Percentiles rank a stretch among this genome's conserved stretches.
Conservation (phyloP, 2,329 filamentous ascomycete species). For the Fusarium liriodendri region DNA sequence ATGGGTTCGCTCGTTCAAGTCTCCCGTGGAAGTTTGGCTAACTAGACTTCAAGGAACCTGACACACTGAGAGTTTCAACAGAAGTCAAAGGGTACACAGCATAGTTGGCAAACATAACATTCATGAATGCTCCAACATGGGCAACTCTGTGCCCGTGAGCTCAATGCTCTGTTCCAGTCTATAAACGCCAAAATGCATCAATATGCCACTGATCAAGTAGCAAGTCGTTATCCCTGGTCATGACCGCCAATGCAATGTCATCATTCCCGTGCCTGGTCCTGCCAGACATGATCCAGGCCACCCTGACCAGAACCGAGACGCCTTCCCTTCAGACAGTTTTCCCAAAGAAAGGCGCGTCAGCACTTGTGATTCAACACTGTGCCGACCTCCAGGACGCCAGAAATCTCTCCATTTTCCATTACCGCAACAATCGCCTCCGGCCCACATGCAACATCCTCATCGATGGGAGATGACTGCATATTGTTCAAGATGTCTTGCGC, state of each 20-base stretch:
- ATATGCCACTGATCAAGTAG: background rate
- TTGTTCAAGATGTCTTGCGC: conserved; percentile 63
- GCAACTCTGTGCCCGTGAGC: background rate
- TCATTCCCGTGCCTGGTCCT: background rate
- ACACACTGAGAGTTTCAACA: background rate
- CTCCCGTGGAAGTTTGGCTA: no score
- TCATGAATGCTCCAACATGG: background rate
- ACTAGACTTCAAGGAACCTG: background rate
- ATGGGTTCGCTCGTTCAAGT: background rate
- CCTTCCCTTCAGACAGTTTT: background rate
- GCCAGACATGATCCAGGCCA: conserved; percentile 1
- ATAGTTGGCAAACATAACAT: background rate
- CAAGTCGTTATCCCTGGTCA: conserved; percentile 1
- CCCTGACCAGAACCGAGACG: background rate
- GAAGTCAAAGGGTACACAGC: background rate
- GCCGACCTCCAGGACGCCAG: conserved; percentile 43
- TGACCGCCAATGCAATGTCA: conserved; percentile 17
- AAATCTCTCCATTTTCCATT: conserved; percentile 44
- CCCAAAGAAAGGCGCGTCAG: background rate
- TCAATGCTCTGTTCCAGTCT: conserved; percentile 3
- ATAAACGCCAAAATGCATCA: conserved; percentile 26
- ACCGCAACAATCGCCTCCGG: conserved; percentile 45
- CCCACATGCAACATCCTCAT: conserved; percentile 41
- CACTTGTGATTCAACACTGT: conserved; percentile 36
- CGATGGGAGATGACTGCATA: conserved; percentile 48